Conservation (phyloP, 2,329 filamentous ascomycete genomes). For the Eutypa lata region DNA sequence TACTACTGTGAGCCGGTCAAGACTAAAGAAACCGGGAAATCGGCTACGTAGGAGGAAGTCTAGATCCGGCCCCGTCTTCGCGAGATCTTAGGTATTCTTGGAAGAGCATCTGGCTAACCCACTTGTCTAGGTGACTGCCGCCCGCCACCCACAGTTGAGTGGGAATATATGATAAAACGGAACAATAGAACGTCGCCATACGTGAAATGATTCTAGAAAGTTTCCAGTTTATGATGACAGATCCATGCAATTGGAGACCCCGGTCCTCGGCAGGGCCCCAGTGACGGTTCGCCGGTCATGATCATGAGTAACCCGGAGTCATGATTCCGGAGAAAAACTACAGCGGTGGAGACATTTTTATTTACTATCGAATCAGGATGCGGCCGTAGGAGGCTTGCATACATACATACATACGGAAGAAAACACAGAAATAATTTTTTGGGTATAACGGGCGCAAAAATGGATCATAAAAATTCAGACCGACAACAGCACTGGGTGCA, state of each 20-base stretch:
- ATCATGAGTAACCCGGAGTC: background rate
- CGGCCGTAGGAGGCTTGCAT: background rate
- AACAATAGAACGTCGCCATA: background rate
- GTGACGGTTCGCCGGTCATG: background rate
- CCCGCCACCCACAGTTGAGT: background rate
- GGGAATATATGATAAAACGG: conserved; percentile 1
- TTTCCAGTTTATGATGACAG: background rate
- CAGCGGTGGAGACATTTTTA: too few relatives aligned
- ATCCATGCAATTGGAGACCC: background rate
- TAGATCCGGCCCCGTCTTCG: background rate
- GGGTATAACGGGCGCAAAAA: background rate
- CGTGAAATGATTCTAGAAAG: background rate
- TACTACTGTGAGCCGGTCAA: background rate
- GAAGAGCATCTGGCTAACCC: background rate
- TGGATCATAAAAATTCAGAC: background rate
- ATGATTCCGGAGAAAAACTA: too few relatives aligned
- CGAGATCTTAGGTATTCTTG: too few relatives aligned
- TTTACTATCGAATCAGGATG: too few relatives aligned
- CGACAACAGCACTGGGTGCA: background rate
- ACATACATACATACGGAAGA: too few relatives aligned
- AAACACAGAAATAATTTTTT: background rate
- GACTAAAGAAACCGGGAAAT: background rate
- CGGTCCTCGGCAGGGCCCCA: background rate
- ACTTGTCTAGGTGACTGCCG: background rate
- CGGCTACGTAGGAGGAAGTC: background rate